phyloP scores from a whole-genome alignment of 805 yeast genomes.

The Lipomyces japonicus region DNA sequence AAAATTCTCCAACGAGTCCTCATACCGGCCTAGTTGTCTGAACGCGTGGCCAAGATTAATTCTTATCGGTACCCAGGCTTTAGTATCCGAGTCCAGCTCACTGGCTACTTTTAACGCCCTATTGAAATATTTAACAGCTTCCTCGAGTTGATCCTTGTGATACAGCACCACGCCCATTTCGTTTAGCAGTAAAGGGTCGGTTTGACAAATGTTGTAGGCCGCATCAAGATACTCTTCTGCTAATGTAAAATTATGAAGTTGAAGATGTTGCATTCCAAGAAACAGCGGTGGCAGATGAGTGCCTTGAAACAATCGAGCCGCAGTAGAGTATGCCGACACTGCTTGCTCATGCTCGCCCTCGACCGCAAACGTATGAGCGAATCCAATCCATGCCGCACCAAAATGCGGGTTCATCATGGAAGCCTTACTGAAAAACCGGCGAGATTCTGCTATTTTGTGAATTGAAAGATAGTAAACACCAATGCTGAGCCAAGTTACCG shows the following conservation, averaged over 20 bases:
- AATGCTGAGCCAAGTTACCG: slow-evolving; percentile 88
- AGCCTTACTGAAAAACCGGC: slow-evolving; percentile 83
- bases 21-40: slow-evolving; percentile 55
- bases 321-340: slow-evolving; percentile 92
- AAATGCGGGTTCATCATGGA: slow-evolving; percentile 83
- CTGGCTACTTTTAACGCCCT: slow-evolving; percentile 70
- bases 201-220: slow-evolving; percentile 70
- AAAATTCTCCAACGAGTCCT: slow-evolving; percentile 70
- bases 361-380: slow-evolving; percentile 95
- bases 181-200: slow-evolving; percentile 83
- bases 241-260: slow-evolving; percentile 73
- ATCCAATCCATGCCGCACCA: slow-evolving; percentile 97
- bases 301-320: slow-evolving; percentile 71
- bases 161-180: slow-evolving; percentile 91
- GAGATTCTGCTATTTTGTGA: slow-evolving; percentile 70
- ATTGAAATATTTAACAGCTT: slow-evolving; percentile 66
- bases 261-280: slow-evolving; percentile 93
- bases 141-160: slow-evolving; percentile 61
- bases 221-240: slow-evolving; percentile 82
- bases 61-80: slow-evolving; percentile 80
- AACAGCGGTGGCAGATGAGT: slow-evolving; percentile 85
- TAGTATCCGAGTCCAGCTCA: slow-evolving; percentile 68
- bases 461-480: slow-evolving; percentile 83
- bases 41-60: slow-evolving; percentile 87
- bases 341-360: slow-evolving; percentile 99